phyloP scores from a whole-genome alignment of 2,329 filamentous ascomycete genomes.

The Pestalotiopsis fici region DNA sequence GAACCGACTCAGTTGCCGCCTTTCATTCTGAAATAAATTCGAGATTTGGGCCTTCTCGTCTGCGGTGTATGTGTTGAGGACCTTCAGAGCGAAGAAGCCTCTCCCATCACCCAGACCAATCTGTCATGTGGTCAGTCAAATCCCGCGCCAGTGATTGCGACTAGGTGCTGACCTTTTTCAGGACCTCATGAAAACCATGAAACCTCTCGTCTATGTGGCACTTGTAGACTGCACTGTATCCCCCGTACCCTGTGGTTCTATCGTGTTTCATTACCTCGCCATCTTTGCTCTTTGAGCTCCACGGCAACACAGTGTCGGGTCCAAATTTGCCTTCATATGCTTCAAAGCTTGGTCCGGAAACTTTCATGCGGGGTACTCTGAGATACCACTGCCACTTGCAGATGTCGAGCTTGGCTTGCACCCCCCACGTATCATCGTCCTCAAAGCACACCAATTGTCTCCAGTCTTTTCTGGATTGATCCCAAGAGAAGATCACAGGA shows the following conservation, averaged over 20 bases:
- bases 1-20: not conserved
- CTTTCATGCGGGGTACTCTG: not conserved
- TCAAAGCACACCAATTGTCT: not conserved
- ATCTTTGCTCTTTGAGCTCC: not conserved
- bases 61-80: not conserved
- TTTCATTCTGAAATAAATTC: not conserved
- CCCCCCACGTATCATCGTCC: not conserved
- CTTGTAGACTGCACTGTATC: not conserved
- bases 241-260: not conserved
- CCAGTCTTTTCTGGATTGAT: not conserved
- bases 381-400: not conserved
- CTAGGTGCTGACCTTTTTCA: not conserved
- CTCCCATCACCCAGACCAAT: not conserved
- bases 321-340: not conserved
- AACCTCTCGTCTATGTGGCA: not conserved
- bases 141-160: no score
- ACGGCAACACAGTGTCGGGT: not conserved
- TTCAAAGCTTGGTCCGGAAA: not conserved
- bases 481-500: not conserved
- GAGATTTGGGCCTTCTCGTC: not conserved
- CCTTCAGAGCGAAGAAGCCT: not conserved
- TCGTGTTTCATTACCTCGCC: not conserved
- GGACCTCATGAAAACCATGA: not conserved
- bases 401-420: not conserved
- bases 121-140: not conserved